These are phyloP conservation scores for Irpex rosettiformis DNA, from an alignment of 1,284 basidiomycete genomes.

Conservation along the genomic window DNA sequence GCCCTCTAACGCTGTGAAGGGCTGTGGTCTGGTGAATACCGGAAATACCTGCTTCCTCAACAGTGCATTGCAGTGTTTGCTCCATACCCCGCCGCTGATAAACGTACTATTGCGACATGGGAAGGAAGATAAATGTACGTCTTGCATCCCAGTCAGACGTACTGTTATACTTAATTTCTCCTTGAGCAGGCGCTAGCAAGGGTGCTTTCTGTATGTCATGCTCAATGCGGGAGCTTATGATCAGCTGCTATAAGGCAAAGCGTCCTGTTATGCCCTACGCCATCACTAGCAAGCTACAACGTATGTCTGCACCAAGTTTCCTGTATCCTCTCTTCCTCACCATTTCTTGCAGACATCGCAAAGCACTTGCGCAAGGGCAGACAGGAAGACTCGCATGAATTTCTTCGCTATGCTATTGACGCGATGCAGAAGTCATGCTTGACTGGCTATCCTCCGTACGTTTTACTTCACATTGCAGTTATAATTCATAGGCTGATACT, in stretches of 20 bases:
- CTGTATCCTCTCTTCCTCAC: not conserved
- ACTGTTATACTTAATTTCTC: slow-evolving; percentile 13
- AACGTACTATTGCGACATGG: slow-evolving; percentile 60
- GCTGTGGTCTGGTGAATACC: slow-evolving; percentile 80
- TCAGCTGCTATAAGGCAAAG: slow-evolving; percentile 43
- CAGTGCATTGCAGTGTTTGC: slow-evolving; percentile 89
- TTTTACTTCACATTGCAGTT: slow-evolving; percentile 14
- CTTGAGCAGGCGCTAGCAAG: slow-evolving; percentile 45
- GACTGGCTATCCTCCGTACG: slow-evolving; percentile 67
- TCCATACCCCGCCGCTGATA: slow-evolving; percentile 92
- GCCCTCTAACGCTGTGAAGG: slow-evolving; percentile 46
- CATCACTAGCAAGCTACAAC: slow-evolving; percentile 65
- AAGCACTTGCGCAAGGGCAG: slow-evolving; percentile 88
- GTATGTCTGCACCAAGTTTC: slow-evolving; percentile 41
- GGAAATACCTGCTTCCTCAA: slow-evolving; percentile 99
- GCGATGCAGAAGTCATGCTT: slow-evolving; percentile 86
- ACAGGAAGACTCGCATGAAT: slow-evolving; percentile 99
- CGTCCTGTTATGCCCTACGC: slow-evolving; percentile 55
- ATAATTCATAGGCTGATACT: slow-evolving; percentile 10
- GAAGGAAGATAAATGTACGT: slow-evolving; percentile 34
- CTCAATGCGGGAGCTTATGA: slow-evolving; percentile 52
- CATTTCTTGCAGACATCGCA: slow-evolving; percentile 66
- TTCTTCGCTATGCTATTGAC: slow-evolving; percentile 93
- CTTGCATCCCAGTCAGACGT: too few species aligned
- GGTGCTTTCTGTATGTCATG: slow-evolving; percentile 78